Evolutionary conservation across 1,284 basidiomycete species (phyloP).

Genomic region (Termitomyces sp.): DNA sequence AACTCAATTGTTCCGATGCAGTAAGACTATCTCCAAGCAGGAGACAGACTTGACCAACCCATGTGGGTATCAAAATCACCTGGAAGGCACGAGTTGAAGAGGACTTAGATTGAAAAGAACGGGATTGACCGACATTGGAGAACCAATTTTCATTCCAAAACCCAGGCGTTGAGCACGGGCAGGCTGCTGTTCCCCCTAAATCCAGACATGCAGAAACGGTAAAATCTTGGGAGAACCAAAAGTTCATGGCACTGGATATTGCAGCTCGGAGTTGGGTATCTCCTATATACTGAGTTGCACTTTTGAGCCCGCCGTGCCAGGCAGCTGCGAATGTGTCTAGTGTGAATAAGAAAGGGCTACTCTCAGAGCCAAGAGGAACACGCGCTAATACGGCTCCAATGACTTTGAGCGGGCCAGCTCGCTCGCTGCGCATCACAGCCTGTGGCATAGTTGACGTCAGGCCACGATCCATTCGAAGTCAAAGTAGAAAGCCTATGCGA

Average conservation of each 20-base stretch:
- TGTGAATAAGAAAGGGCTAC: not conserved
- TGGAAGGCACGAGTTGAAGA: conserved; percentile 19
- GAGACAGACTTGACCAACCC: conserved; percentile 42
- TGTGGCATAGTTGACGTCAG: conserved; percentile 33
- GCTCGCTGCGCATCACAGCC: conserved; percentile 31
- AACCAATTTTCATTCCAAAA: conserved; percentile 57
- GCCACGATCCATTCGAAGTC: conserved; percentile 30
- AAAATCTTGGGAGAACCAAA: conserved; percentile 64
- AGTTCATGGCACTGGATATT: conserved; percentile 53
- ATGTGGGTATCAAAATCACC: conserved; percentile 45
- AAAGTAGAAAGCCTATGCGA: conserved; percentile 27
- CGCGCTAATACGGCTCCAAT: conserved; percentile 60
- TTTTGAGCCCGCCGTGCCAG: conserved; percentile 49
- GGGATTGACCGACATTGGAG: conserved; percentile 35
- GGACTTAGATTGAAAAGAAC: conserved; percentile 18
- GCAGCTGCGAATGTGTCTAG: conserved; percentile 53
- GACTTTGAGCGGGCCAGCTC: conserved; percentile 37
- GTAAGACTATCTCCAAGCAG: conserved; percentile 48
- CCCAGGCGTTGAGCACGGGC: conserved; percentile 52
- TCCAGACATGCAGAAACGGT: conserved; percentile 51
- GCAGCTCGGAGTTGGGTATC: conserved; percentile 34
- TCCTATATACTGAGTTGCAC: conserved; percentile 36
- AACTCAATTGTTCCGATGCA: conserved; percentile 37
- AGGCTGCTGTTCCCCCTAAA: conserved; percentile 43
- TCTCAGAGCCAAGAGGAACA: not conserved